A percentile compares a stretch with the other conserved stretches of the same genome.
phyloP scores from a whole-genome alignment of 345 rosid species.

The Murraya koenigii region DNA sequence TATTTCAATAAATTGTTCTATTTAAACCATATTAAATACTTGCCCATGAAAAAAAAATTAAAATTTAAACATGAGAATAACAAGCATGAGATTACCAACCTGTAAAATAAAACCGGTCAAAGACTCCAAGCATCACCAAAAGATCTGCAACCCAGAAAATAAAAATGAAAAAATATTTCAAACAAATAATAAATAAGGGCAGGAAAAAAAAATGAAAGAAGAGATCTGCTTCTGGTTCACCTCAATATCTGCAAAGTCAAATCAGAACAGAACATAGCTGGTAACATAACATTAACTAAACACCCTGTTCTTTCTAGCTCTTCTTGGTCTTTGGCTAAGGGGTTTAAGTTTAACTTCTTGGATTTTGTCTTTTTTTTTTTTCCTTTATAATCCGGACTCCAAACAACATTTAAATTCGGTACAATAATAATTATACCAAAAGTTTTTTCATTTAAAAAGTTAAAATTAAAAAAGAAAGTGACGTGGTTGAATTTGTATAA shows the following conservation, averaged over 20 bases:
- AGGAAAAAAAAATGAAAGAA: neutral
- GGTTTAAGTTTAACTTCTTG: neutral
- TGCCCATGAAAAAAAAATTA: neutral
- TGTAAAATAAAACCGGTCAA: neutral
- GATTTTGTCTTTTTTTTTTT: neutral
- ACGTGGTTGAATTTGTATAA: no score
- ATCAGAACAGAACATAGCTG: neutral
- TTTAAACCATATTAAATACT: neutral
- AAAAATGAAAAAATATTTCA: neutral
- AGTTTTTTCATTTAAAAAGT: no score
- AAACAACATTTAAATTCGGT: slow-evolving; percentile 5
- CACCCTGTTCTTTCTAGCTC: no score
- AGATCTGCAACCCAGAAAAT: slow-evolving; percentile 9
- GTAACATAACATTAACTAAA: neutral
- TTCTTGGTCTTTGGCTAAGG: neutral
- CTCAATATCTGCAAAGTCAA: neutral
- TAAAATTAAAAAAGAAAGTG: no score
- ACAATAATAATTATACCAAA: neutral
- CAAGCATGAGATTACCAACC: neutral
- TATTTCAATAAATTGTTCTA: neutral
- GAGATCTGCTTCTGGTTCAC: neutral
- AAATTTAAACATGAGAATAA: neutral
- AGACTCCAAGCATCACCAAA: neutral
- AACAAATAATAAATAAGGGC: neutral
- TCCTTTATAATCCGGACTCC: neutral